These are phyloP conservation scores for Furcasterigmium sp. DNA, from an alignment of 2,329 filamentous ascomycete genomes.

Conservation along the genomic window DNA sequence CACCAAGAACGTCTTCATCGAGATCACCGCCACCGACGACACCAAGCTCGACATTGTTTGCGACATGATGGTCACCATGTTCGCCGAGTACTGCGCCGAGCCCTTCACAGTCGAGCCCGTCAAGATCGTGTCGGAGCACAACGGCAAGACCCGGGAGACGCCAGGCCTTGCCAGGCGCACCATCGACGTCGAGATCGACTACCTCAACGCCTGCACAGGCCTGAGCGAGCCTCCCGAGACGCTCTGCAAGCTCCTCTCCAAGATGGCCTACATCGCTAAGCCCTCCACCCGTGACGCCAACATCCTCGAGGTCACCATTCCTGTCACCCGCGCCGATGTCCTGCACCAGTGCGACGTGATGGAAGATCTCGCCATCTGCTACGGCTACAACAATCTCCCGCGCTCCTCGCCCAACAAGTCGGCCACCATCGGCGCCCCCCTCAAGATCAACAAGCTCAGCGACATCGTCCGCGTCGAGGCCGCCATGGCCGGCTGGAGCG, in stretches of 20 bases:
- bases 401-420: constrained; percentile 81
- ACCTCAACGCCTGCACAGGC: constrained; percentile 90
- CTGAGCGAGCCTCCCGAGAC: constrained; percentile 67
- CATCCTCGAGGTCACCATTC: constrained; percentile 75
- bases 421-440: constrained; percentile 77
- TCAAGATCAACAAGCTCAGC: constrained; percentile 88
- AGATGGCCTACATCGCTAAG: constrained; percentile 82
- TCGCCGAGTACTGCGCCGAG: constrained; percentile 84
- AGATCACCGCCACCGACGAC: constrained; percentile 91
- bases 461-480: constrained; percentile 88
- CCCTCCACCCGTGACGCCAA: constrained; percentile 66
- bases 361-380: constrained; percentile 95
- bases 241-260: constrained; percentile 74
- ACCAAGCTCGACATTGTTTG: constrained; percentile 96
- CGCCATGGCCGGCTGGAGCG: constrained; percentile 92
- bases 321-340: constrained; percentile 87
- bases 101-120: constrained; percentile 92
- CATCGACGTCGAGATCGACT: constrained; percentile 80
- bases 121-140: constrained; percentile 88
- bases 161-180: constrained; percentile 74
- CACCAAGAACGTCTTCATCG: constrained; percentile 93
- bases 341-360: constrained; percentile 97
- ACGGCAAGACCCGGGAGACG: constrained; percentile 72
- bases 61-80: constrained; percentile 96
- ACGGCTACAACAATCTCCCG: constrained; percentile 95